These are phyloP conservation scores for Colletotrichum spinosum DNA, from an alignment of 2,329 filamentous ascomycete species.

Conservation along the genomic window DNA sequence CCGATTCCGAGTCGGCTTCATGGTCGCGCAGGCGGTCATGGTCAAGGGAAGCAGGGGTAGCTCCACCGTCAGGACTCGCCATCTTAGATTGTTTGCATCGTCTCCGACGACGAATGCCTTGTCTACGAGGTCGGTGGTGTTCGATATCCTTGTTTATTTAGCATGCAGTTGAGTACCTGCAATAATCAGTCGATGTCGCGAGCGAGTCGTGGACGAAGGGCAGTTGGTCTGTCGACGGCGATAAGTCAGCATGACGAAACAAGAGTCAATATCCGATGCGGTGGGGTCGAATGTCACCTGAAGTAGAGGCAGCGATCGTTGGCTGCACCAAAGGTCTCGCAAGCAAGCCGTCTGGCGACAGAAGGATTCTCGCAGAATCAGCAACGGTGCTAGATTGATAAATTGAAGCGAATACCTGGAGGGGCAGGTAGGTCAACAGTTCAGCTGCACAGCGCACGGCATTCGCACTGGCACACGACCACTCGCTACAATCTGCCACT, in stretches of 20 bases:
- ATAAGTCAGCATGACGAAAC: slow-evolving; percentile 39
- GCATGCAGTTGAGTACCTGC: slow-evolving; percentile 7
- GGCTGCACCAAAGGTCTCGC: slow-evolving; percentile 4
- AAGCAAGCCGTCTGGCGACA: slow-evolving; percentile 5
- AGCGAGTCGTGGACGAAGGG: slow-evolving; percentile 27
- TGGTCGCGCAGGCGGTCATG: slow-evolving; percentile 37
- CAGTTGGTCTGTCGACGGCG: slow-evolving; percentile 29
- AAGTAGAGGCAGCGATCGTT: slow-evolving; percentile 1
- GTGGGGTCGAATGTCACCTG: slow-evolving; percentile 35
- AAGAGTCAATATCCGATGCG: slow-evolving; percentile 33
- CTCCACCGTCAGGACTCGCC: slow-evolving; percentile 47
- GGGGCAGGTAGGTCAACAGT: slow-evolving; percentile 31
- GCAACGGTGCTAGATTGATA: slow-evolving; percentile 8
- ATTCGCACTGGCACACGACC: slow-evolving; percentile 22
- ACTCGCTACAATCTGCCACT: slow-evolving; percentile 1
- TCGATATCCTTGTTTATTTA: not conserved
- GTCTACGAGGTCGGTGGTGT: not conserved
- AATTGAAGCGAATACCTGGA: slow-evolving; percentile 28
- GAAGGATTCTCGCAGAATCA: slow-evolving; percentile 8
- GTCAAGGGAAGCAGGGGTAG: slow-evolving; percentile 39
- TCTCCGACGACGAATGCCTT: slow-evolving; percentile 12
- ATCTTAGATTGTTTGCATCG: slow-evolving; percentile 45
- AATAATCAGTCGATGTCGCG: slow-evolving; percentile 32
- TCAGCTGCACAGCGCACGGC: not conserved
- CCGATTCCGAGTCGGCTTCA: slow-evolving; percentile 42